phyloP scores from a whole-genome alignment of 768 basidiomycete species.

The Flagelloscypha sp. region DNA sequence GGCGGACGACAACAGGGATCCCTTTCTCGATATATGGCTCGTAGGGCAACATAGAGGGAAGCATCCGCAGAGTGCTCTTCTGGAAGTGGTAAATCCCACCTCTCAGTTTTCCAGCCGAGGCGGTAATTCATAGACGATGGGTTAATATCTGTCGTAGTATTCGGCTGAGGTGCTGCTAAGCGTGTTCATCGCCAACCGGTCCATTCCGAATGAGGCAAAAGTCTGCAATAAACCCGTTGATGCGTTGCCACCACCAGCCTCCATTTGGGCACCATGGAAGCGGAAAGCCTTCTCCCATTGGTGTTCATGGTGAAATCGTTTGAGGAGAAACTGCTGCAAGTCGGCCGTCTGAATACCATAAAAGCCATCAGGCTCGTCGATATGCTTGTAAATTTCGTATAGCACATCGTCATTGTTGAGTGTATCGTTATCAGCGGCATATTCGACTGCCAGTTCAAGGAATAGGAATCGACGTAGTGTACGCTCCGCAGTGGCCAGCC shows the following conservation, averaged over 20 bases:
- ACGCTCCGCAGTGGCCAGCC: slow-evolving; percentile 73
- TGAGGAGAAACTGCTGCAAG: slow-evolving; percentile 71
- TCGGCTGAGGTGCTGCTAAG: slow-evolving; percentile 37
- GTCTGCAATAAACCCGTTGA: slow-evolving; percentile 66
- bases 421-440: slow-evolving; percentile 22
- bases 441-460: slow-evolving; percentile 69
- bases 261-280: slow-evolving; percentile 80
- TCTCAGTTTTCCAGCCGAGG: slow-evolving; percentile 89
- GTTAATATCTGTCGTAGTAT: slow-evolving; percentile 16
- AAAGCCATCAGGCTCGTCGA: slow-evolving; percentile 97
- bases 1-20: slow-evolving; percentile 40
- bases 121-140: slow-evolving; percentile 57
- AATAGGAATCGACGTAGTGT: slow-evolving; percentile 87
- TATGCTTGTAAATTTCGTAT: slow-evolving; percentile 89
- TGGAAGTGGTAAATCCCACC: slow-evolving; percentile 85
- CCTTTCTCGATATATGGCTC: slow-evolving; percentile 76
- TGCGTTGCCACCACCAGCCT: slow-evolving; percentile 40
- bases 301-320: slow-evolving; percentile 84
- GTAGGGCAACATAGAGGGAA: slow-evolving; percentile 69
- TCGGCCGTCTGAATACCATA: slow-evolving; percentile 84
- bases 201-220: slow-evolving; percentile 85
- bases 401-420: slow-evolving; percentile 56
- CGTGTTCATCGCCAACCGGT: slow-evolving; percentile 72
- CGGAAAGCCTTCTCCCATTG: slow-evolving; percentile 89
- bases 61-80: slow-evolving; percentile 39